phyloP scores from a whole-genome alignment of 139 green algal genomes.

The Chlamydomonas urium region DNA sequence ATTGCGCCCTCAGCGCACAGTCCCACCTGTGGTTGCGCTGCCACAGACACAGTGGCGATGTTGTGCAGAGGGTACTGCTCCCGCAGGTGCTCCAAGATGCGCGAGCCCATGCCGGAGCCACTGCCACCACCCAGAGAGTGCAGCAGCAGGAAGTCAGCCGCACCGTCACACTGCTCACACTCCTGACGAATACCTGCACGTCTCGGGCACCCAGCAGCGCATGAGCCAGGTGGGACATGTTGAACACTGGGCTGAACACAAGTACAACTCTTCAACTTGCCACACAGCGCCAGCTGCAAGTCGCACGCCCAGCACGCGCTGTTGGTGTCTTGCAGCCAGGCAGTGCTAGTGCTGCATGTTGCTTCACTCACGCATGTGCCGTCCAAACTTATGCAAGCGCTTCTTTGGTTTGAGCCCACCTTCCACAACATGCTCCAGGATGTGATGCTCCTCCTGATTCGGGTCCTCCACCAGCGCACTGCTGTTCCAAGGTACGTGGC shows the following conservation, averaged over 20 bases:
- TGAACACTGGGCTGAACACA: too few species aligned
- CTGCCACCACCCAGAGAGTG: slow-evolving; percentile 41
- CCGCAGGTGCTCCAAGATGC: slow-evolving; percentile 31
- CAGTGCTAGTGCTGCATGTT: too few species aligned
- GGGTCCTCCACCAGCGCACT: slow-evolving; percentile 10
- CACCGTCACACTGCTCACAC: slow-evolving; percentile 27
- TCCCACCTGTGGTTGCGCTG: slow-evolving; percentile 4
- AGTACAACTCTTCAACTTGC: too few species aligned
- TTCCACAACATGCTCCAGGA: slow-evolving; percentile 27
- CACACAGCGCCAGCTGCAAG: too few species aligned
- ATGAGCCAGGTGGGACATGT: too few species aligned
- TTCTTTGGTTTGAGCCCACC: slow-evolving; percentile 2
- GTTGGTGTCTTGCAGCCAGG: too few species aligned
- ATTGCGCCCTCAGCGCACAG: too few species aligned
- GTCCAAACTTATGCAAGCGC: too few species aligned
- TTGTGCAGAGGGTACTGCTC: slow-evolving; percentile 23
- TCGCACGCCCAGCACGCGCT: too few species aligned
- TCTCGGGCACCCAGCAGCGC: too few species aligned
- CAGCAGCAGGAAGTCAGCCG: slow-evolving; percentile 38
- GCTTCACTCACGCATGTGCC: too few species aligned
- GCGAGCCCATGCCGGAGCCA: slow-evolving; percentile 35
- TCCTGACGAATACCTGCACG: slow-evolving; percentile 34
- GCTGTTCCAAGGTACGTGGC: not conserved
- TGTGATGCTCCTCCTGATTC: slow-evolving; percentile 22
- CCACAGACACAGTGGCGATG: slow-evolving; percentile 27